Evolutionary conservation across 371 early-diverging fungal species (phyloP), one percentile per base, ranked within the genome.

Genomic region (Mortierella sp.): DNA sequence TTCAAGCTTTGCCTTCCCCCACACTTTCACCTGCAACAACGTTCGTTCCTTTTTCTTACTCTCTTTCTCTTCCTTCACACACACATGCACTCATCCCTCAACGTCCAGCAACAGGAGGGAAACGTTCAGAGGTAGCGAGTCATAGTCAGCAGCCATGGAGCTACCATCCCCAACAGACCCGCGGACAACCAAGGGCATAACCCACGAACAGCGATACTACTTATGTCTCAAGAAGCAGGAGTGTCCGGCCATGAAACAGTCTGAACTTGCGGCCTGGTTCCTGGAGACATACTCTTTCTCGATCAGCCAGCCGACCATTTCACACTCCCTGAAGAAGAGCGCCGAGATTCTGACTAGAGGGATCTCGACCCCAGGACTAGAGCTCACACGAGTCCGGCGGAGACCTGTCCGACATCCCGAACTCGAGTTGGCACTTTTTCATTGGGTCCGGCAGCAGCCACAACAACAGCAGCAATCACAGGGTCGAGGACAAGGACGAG

Each of bases 331-430:
- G 19, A 85, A 81, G 46, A 69, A 72, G 24, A 85, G 81, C 43
- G 53, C 37, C 31, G 81, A 78, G 43, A 78, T 81, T 34, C 59
- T 85, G 1, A 59, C 76, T 24, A 53, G 53, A 24, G 85, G 85
- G 10, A 69, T 74, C 2, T 59, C 69, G 3, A 26, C 71, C 5
- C 78, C 81, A 1, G 81, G 81, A 13, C 46, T 81, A 19, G 81
- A 78, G 10, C 31, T 76, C 11, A 76, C 72, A 13, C 73, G 81
- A 5, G 76, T 85, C 19, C 78, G 85, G n/a, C 78, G 76, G 28
- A 61, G 83, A 40, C 72, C 74, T 48, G 88, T 88, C 16, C 77
- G 79, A 54, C 82, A 86, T 81, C 88, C 86, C 2, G 81, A 88
- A 34, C 57, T 88, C 26, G 88, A 88, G 31, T 40, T 51, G 9